Evolutionary conservation across 148 eudicot species (phyloP).

Genomic region (Heliamphora exappendiculata): DNA sequence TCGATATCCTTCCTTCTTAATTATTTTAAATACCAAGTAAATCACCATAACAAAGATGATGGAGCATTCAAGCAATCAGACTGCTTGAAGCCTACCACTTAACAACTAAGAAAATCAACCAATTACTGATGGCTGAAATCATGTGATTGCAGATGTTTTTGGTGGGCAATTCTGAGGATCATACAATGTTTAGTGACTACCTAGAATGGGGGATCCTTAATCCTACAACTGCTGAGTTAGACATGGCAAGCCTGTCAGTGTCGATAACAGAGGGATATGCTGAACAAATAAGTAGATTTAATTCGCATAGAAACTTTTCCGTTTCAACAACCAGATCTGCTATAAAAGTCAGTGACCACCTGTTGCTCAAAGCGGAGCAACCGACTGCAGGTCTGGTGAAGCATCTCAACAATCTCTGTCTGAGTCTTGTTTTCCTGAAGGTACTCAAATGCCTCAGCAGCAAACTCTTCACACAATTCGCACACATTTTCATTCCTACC

Average conservation of each 20-base stretch:
- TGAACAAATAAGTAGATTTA: neutral
- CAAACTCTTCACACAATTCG: slow-evolving; percentile 66
- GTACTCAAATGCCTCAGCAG: slow-evolving; percentile 48
- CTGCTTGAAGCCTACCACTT: neutral
- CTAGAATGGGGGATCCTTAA: neutral
- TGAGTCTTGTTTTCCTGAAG: slow-evolving; percentile 62
- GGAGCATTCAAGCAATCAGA: neutral
- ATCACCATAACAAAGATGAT: neutral
- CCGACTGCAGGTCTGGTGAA: slow-evolving; percentile 61
- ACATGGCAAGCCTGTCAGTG: neutral
- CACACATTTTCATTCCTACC: slow-evolving; percentile 37
- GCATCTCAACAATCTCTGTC: slow-evolving; percentile 43
- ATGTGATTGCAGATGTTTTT: neutral
- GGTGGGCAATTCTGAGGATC: neutral
- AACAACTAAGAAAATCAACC: neutral
- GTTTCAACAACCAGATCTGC: neutral
- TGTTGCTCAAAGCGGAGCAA: slow-evolving; percentile 42
- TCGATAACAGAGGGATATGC: neutral
- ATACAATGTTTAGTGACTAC: neutral
- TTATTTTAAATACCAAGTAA: neutral
- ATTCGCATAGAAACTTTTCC: neutral
- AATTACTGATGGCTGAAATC: neutral
- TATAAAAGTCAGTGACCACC: slow-evolving; percentile 26
- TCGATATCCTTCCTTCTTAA: neutral
- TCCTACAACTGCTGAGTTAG: neutral